phyloP scores from a whole-genome alignment of 2,329 filamentous ascomycete species.

The Scedosporium aurantiacum region DNA sequence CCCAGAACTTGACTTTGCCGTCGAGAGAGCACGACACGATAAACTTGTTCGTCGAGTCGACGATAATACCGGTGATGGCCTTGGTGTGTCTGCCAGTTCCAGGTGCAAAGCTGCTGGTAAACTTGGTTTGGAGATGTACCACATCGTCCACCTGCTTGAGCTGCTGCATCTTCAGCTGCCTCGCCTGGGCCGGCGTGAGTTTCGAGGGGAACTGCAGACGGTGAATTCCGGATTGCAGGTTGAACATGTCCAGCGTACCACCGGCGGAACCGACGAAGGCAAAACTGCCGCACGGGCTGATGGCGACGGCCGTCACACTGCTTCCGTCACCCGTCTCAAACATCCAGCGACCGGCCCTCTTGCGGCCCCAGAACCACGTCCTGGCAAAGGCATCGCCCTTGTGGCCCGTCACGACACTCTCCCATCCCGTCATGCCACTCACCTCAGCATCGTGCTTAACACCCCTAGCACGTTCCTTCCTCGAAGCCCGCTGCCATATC shows the following conservation, averaged over 20 bases:
- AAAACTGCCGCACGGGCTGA: slow-evolving; percentile 90
- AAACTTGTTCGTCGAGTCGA: slow-evolving; percentile 80
- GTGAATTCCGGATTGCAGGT: slow-evolving; percentile 84
- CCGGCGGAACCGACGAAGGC: slow-evolving; percentile 75
- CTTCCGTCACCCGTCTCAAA: slow-evolving; percentile 75
- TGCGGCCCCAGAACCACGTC: slow-evolving; percentile 97
- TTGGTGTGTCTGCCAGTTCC: slow-evolving; percentile 66
- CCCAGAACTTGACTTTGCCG: slow-evolving; percentile 96
- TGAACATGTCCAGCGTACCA: slow-evolving; percentile 89
- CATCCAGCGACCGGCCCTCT: slow-evolving; percentile 84
- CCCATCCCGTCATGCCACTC: slow-evolving; percentile 81
- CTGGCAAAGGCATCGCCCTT: slow-evolving; percentile 72
- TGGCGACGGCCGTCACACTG: slow-evolving; percentile 76
- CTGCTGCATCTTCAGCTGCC: slow-evolving; percentile 59
- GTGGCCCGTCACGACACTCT: slow-evolving; percentile 91
- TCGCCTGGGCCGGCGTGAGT: slow-evolving; percentile 66
- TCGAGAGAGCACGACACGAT: slow-evolving; percentile 82
- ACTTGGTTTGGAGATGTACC: slow-evolving; percentile 38
- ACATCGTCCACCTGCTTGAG: slow-evolving; percentile 47
- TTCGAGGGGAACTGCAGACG: slow-evolving; percentile 78
- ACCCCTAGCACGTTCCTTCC: slow-evolving; percentile 6
- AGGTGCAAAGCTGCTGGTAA: slow-evolving; percentile 29
- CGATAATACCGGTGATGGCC: slow-evolving; percentile 72
- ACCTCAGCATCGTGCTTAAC: slow-evolving; percentile 48
- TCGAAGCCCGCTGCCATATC: slow-evolving; percentile 62